These are phyloP conservation scores for Cucumis hystrix DNA, from an alignment of 306 rosid genomes.

Conservation along the genomic window DNA sequence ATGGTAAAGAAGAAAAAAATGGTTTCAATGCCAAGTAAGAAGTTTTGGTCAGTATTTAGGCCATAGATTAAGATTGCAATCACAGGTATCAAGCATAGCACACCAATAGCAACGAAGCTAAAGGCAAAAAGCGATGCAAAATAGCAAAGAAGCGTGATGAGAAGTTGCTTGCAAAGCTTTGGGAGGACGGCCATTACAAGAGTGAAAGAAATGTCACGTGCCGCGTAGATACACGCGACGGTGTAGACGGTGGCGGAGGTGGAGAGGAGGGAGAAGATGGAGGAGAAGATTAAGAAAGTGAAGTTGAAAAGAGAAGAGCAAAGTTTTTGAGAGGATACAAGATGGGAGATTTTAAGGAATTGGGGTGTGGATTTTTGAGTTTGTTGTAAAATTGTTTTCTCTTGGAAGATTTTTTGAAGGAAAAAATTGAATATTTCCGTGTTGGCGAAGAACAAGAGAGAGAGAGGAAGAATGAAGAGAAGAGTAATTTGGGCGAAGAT, in stretches of 20 bases:
- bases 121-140: not conserved
- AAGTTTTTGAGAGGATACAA: not conserved
- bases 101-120: conserved; percentile 19
- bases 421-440: not conserved
- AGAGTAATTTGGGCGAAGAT: not conserved
- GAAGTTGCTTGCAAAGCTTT: conserved; percentile 15
- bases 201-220: conserved; percentile 11
- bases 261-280: conserved; percentile 20
- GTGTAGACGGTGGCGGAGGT: conserved; percentile 21
- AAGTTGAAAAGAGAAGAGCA: conserved; percentile 8
- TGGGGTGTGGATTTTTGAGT: not conserved
- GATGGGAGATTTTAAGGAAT: not conserved
- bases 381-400: not conserved
- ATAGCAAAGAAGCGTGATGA: conserved; percentile 11
- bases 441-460: not conserved
- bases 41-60: not conserved
- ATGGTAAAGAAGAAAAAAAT: not conserved
- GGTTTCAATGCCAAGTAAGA: not conserved
- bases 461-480: not conserved
- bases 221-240: conserved; percentile 19
- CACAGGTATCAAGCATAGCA: conserved; percentile 41
- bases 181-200: not conserved
- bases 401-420: not conserved
- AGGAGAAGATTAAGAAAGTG: conserved; percentile 8
- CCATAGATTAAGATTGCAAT: conserved; percentile 7